These are phyloP conservation scores for Pleurotus platypus DNA, from an alignment of 768 basidiomycete species.

Conservation along the genomic window DNA sequence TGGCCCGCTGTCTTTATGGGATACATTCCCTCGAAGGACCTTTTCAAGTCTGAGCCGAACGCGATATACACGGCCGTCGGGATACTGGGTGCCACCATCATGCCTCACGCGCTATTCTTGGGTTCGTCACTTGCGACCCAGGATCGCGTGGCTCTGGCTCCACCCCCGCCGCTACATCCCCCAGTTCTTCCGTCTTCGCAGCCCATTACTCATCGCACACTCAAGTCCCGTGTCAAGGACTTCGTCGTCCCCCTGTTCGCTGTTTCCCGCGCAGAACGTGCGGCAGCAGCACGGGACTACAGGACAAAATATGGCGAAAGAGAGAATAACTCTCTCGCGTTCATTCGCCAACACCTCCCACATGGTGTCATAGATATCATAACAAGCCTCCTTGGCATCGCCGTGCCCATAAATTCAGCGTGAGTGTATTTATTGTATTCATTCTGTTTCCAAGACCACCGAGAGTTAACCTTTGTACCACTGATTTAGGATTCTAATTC, in stretches of 20 bases:
- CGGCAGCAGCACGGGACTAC: slow-evolving; percentile 25
- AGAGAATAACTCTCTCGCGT: slow-evolving; percentile 41
- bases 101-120: slow-evolving; percentile 63
- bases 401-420: slow-evolving; percentile 76
- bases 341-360: slow-evolving; percentile 50
- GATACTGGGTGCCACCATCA: slow-evolving; percentile 48
- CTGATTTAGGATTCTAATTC: slow-evolving; percentile 55
- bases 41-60: slow-evolving; percentile 42
- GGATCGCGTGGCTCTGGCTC: slow-evolving; percentile 26
- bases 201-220: slow-evolving; percentile 1
- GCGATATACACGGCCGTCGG: slow-evolving; percentile 43
- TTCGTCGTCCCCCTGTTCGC: slow-evolving; percentile 21
- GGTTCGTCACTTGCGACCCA: slow-evolving; percentile 33
- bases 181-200: slow-evolving; percentile 10
- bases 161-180: slow-evolving; percentile 5
- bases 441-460: background rate
- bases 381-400: slow-evolving; percentile 59
- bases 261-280: slow-evolving; percentile 27
- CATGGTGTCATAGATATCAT: slow-evolving; percentile 58
- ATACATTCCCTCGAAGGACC: slow-evolving; percentile 55
- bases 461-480: background rate
- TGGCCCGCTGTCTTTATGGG: slow-evolving; percentile 70
- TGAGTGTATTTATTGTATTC: slow-evolving; percentile 19
- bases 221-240: slow-evolving; percentile 9
- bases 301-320: slow-evolving; percentile 39